Conservation (phyloP, 257 asterid genomes). For the Rauvolfia tetraphylla region DNA sequence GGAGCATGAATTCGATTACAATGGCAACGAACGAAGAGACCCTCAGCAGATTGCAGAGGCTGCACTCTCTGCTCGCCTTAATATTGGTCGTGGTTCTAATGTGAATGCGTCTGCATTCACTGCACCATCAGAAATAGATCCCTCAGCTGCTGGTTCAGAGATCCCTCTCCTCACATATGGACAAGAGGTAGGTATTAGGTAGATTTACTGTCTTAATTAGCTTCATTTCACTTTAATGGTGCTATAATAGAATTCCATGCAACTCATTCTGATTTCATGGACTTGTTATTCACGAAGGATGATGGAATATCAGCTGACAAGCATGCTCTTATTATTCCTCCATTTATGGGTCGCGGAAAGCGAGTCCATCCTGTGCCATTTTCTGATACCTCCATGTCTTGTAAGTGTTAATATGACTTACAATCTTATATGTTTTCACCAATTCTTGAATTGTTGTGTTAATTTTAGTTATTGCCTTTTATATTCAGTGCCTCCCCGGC, state of each 20-base stretch:
- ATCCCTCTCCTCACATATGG: constrained; percentile 95
- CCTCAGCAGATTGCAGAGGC: constrained; percentile 55
- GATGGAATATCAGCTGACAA: constrained; percentile 92
- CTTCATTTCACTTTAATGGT: not conserved
- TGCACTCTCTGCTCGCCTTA: constrained; percentile 45
- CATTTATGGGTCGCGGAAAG: constrained; percentile 68
- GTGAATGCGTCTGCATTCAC: constrained; percentile 50
- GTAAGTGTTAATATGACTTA: constrained; percentile 33
- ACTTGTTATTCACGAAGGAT: constrained; percentile 42
- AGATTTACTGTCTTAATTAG: not conserved
- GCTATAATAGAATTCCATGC: not conserved
- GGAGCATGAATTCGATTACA: constrained; percentile 78
- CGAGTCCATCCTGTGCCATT: constrained; percentile 73
- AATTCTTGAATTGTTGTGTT: constrained; percentile 9
- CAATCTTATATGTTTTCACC: not conserved
- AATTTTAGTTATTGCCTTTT: constrained; percentile 8
- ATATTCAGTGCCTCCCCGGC: constrained; percentile 74
- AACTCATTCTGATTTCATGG: not conserved
- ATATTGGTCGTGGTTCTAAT: constrained; percentile 44
- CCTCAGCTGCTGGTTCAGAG: constrained; percentile 58
- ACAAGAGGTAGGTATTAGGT: constrained; percentile 83
- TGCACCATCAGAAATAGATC: constrained; percentile 60
- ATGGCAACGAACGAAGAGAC: constrained; percentile 32
- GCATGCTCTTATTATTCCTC: constrained; percentile 91
- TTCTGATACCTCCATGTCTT: constrained; percentile 66